Evolutionary conservation across 495 filamentous ascomycete species (phyloP).

Genomic region (Aspergillus sclerotiicarbonarius): DNA sequence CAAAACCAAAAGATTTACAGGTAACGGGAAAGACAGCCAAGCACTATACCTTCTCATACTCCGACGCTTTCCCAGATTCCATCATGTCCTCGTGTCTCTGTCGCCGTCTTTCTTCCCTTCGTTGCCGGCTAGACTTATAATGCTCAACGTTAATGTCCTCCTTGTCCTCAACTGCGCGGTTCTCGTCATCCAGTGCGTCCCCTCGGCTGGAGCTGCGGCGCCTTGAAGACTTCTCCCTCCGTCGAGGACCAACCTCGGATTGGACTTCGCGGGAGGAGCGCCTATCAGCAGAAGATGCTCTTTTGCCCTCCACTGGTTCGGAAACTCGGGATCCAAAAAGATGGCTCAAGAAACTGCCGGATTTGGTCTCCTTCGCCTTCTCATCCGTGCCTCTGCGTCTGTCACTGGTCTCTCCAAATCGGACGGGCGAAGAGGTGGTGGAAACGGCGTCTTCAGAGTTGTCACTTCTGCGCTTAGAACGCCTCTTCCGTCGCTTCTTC

Average conservation of each 20-base stretch:
- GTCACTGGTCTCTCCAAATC: slow-evolving; percentile 28
- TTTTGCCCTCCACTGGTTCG: slow-evolving; percentile 30
- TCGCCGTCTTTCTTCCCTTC: slow-evolving; percentile 41
- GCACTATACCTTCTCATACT: slow-evolving; percentile 49
- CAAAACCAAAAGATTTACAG: slow-evolving; percentile 29
- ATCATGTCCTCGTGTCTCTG: slow-evolving; percentile 39
- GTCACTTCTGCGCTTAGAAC: slow-evolving; percentile 33
- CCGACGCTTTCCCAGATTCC: slow-evolving; percentile 31
- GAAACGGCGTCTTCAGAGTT: slow-evolving; percentile 36
- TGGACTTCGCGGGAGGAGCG: slow-evolving; percentile 36
- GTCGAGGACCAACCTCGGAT: slow-evolving; percentile 36
- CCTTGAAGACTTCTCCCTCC: slow-evolving; percentile 42
- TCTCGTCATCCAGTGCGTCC: slow-evolving; percentile 26
- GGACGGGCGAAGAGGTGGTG: slow-evolving; percentile 34
- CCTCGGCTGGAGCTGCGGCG: slow-evolving; percentile 36
- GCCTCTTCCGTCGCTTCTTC: slow-evolving; percentile 29
- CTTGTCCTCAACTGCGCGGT: slow-evolving; percentile 19
- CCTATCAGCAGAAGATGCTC: slow-evolving; percentile 36
- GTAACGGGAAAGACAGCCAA: slow-evolving; percentile 27
- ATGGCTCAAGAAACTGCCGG: slow-evolving; percentile 35
- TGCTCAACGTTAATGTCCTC: slow-evolving; percentile 36
- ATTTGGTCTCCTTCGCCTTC: slow-evolving; percentile 30
- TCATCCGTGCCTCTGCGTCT: slow-evolving; percentile 31
- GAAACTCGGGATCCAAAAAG: slow-evolving; percentile 41
- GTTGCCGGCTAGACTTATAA: slow-evolving; percentile 36